A percentile compares a stretch with the other conserved stretches of the same genome.
phyloP scores from a whole-genome alignment of 2,329 filamentous ascomycete species.

The Neonectria punicea region DNA sequence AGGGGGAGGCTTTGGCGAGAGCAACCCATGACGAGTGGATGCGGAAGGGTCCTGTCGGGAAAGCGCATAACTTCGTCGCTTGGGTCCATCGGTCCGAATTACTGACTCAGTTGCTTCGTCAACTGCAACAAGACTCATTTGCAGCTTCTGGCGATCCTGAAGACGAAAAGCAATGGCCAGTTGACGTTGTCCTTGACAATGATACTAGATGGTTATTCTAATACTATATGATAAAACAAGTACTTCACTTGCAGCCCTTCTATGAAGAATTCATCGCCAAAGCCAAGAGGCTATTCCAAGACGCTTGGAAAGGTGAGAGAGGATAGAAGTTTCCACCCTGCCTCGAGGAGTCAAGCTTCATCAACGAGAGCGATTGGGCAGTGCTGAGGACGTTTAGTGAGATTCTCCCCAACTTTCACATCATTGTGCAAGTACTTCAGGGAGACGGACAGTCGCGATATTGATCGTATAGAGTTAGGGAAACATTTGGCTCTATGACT shows the following conservation, averaged over 20 bases:
- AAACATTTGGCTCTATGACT: too few species aligned
- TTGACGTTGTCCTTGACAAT: slow-evolving; percentile 26
- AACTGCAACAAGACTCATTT: slow-evolving; percentile 10
- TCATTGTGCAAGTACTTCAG: slow-evolving; percentile 25
- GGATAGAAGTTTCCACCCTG: background rate
- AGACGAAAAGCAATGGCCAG: slow-evolving; percentile 9
- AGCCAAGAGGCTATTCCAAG: background rate
- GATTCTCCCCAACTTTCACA: slow-evolving; percentile 19
- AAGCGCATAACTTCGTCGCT: slow-evolving; percentile 26
- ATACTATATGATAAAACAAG: slow-evolving; percentile 25
- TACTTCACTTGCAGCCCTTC: background rate
- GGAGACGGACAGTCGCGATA: slow-evolving; percentile 24
- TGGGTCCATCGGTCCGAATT: slow-evolving; percentile 22
- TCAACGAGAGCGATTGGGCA: slow-evolving; percentile 21
- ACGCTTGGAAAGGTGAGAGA: background rate
- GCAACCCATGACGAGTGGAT: background rate
- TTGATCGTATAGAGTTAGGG: too few species aligned
- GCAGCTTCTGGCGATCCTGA: slow-evolving; percentile 8
- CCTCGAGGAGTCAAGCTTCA: background rate
- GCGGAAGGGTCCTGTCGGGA: slow-evolving; percentile 28
- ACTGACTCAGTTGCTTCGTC: slow-evolving; percentile 19
- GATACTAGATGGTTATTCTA: slow-evolving; percentile 32
- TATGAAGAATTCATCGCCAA: background rate
- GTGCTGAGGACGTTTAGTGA: slow-evolving; percentile 15
- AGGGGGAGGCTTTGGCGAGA: too few species aligned